Percentiles rank a stretch among this genome's conserved stretches.
These are phyloP conservation scores for Darksidea phi DNA, from an alignment of 495 filamentous ascomycete genomes.

Conservation along the genomic window DNA sequence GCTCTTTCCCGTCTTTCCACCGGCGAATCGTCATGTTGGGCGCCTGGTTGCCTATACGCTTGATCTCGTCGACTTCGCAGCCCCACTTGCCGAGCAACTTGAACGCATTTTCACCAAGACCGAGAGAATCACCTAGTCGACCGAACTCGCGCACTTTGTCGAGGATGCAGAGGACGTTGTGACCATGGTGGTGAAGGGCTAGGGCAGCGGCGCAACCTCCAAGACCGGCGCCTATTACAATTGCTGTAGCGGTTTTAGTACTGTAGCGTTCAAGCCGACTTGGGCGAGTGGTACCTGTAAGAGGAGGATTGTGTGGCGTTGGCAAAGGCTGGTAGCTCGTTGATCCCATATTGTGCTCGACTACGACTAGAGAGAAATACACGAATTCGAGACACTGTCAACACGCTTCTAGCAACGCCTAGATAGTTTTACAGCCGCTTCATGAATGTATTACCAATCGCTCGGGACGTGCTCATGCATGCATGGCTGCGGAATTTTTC, in stretches of 20 bases:
- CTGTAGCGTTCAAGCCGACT: background rate
- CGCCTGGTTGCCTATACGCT: slow-evolving; percentile 54
- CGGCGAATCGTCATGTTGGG: slow-evolving; percentile 52
- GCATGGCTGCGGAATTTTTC: slow-evolving; percentile 17
- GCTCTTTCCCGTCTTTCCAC: slow-evolving; percentile 49
- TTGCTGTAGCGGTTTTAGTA: slow-evolving; percentile 38
- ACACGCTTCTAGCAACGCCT: too few species aligned
- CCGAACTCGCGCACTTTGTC: slow-evolving; percentile 52
- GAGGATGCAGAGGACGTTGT: slow-evolving; percentile 49
- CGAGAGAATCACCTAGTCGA: slow-evolving; percentile 53
- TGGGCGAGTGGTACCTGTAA: slow-evolving; percentile 18
- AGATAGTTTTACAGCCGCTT: background rate
- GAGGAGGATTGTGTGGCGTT: slow-evolving; percentile 24
- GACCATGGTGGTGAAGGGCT: slow-evolving; percentile 54
- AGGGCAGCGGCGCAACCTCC: slow-evolving; percentile 56
- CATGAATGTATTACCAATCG: background rate
- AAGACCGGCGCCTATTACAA: slow-evolving; percentile 55
- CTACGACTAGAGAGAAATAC: too few species aligned
- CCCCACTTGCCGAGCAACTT: slow-evolving; percentile 53
- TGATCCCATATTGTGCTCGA: too few species aligned
- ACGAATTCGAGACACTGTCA: too few species aligned
- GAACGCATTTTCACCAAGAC: slow-evolving; percentile 54
- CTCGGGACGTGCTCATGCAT: background rate
- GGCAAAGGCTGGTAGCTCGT: slow-evolving; percentile 1
- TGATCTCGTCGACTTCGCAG: slow-evolving; percentile 46